phyloP scores from a whole-genome alignment of 2,329 filamentous ascomycete species.

The Didymella glomerata region DNA sequence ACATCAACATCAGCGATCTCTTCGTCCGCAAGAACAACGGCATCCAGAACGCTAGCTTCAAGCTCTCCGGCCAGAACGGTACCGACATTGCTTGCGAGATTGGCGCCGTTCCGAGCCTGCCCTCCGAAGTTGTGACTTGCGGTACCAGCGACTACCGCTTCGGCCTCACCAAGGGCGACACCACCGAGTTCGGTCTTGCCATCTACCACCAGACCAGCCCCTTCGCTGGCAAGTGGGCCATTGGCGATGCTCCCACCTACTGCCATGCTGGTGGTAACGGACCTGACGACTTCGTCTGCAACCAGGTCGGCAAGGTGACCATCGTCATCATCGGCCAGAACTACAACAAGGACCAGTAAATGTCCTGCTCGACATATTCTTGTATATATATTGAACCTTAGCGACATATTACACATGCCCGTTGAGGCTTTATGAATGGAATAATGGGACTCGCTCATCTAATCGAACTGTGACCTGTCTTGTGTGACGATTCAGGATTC shows the following conservation, averaged over 20 bases:
- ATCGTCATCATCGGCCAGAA: constrained; percentile 22
- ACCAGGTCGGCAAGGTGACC: constrained; percentile 22
- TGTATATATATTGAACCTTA: constrained; percentile 16
- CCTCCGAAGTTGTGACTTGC: constrained; percentile 27
- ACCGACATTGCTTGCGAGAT: constrained; percentile 24
- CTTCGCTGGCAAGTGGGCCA: constrained; percentile 22
- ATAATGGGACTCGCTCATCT: background rate
- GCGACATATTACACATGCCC: constrained; percentile 3
- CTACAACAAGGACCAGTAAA: constrained; percentile 3
- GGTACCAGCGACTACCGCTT: constrained; percentile 33
- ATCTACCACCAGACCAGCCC: constrained; percentile 30
- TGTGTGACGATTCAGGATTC: background rate
- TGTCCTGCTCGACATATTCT: background rate
- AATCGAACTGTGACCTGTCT: background rate
- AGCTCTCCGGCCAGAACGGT: constrained; percentile 31
- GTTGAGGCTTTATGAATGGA: background rate
- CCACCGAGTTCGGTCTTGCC: constrained; percentile 17
- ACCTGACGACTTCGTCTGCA: constrained; percentile 30
- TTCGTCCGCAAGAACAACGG: constrained; percentile 31
- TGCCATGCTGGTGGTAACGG: constrained; percentile 35
- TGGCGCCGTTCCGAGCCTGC: constrained; percentile 23
- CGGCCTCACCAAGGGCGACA: constrained; percentile 18
- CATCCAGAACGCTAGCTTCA: constrained; percentile 33
- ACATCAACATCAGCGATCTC: constrained; percentile 33
- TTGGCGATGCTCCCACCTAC: constrained; percentile 26